Evolutionary conservation across 345 rosid species (phyloP).

Genomic region (Aquilaria sinensis): DNA sequence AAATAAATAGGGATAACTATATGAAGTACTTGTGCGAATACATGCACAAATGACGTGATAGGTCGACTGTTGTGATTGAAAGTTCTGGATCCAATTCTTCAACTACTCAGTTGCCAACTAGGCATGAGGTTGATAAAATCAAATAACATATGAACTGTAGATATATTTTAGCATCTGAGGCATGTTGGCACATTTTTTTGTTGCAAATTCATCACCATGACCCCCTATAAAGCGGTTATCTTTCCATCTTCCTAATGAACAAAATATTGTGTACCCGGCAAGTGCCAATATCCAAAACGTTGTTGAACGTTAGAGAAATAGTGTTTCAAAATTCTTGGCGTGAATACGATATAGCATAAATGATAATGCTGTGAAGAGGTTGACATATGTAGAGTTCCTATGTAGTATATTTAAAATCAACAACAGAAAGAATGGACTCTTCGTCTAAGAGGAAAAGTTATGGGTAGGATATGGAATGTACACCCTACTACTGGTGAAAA

Average conservation of each 20-base stretch:
- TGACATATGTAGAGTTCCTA: not conserved
- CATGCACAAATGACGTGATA: too few relatives aligned
- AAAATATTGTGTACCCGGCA: not conserved
- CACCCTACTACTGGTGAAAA: too few relatives aligned
- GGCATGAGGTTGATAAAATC: not conserved
- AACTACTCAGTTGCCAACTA: not conserved
- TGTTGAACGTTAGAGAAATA: too few relatives aligned
- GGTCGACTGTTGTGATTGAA: not conserved
- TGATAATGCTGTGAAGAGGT: not conserved
- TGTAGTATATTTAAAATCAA: not conserved
- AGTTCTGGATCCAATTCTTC: too few relatives aligned
- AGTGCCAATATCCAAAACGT: too few relatives aligned
- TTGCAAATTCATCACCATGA: not conserved
- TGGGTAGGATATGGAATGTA: not conserved
- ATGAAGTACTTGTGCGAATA: too few relatives aligned
- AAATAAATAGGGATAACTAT: too few relatives aligned
- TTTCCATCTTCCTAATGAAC: not conserved
- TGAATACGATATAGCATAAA: not conserved
- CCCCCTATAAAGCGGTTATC: not conserved
- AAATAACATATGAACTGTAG: not conserved
- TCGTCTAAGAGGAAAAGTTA: not conserved
- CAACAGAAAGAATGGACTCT: not conserved
- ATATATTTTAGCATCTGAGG: not conserved
- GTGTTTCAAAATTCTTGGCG: not conserved
- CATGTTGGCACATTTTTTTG: not conserved